phyloP scores from a whole-genome alignment of 805 yeast genomes.

The Myxozyma kluyveri region DNA sequence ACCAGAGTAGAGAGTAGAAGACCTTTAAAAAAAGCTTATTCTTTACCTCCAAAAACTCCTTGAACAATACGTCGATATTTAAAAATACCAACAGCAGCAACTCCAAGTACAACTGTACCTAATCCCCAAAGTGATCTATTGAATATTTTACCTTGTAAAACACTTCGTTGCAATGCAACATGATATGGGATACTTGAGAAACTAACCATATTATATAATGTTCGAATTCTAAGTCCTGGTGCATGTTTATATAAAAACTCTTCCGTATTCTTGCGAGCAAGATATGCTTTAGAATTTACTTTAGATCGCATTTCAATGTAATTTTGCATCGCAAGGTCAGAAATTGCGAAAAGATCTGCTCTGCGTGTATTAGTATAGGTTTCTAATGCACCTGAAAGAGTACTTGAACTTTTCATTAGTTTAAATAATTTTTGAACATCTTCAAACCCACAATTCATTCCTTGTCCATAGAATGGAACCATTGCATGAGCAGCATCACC shows the following conservation, averaged over 20 bases:
- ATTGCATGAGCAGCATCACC: slow-evolving; percentile 96
- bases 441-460: slow-evolving; percentile 94
- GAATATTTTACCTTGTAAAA: slow-evolving; percentile 17
- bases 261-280: slow-evolving; percentile 68
- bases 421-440: slow-evolving; percentile 69
- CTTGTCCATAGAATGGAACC: slow-evolving; percentile 99
- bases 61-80: slow-evolving; percentile 5
- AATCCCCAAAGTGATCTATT: slow-evolving; percentile 5
- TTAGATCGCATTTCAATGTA: slow-evolving; percentile 84
- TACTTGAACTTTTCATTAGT: slow-evolving; percentile 40
- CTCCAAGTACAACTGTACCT: slow-evolving; percentile 15
- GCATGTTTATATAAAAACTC: slow-evolving; percentile 70
- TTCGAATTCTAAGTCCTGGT: slow-evolving; percentile 45
- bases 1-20: too few species aligned
- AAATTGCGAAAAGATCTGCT: slow-evolving; percentile 69
- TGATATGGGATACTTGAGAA: slow-evolving; percentile 74
- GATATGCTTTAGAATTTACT: slow-evolving; percentile 60
- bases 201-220: slow-evolving; percentile 83
- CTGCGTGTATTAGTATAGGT: slow-evolving; percentile 56
- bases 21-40: too few species aligned
- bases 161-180: slow-evolving; percentile 17
- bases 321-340: slow-evolving; percentile 74
- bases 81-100: slow-evolving; percentile 13
- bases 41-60: background rate
- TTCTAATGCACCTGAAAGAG: slow-evolving; percentile 46